Conservation (phyloP, 441 rosid species). For the Eutrema salsugineum region DNA sequence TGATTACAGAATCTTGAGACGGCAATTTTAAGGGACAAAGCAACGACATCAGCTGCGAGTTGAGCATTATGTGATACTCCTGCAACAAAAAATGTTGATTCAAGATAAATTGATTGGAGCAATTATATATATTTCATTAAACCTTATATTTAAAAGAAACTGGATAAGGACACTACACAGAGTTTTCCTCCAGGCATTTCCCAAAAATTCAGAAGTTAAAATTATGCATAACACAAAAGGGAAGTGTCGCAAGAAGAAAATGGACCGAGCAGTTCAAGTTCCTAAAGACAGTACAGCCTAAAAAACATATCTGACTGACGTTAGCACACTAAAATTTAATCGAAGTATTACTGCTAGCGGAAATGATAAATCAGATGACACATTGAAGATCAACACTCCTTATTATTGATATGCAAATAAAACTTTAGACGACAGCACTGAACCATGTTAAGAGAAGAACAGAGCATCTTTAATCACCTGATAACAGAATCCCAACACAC, state of each 20-base stretch:
- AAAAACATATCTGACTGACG: not conserved
- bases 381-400: not conserved
- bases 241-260: not conserved
- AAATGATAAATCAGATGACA: constrained; percentile 6
- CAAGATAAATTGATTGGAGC: constrained; percentile 4
- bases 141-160: not conserved
- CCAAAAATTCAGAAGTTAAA: not conserved
- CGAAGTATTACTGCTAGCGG: not conserved
- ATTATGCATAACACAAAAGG: not conserved
- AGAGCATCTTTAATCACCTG: constrained; percentile 46
- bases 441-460: not conserved
- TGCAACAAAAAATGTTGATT: constrained; percentile 33
- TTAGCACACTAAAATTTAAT: not conserved
- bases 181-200: constrained; percentile 6
- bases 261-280: not conserved
- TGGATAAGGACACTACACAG: not conserved
- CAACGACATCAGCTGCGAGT: constrained; percentile 56
- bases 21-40: constrained; percentile 56
- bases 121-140: not conserved
- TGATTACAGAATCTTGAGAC: constrained; percentile 45
- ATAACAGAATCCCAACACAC: constrained; percentile 45
- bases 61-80: constrained; percentile 51
- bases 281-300: constrained; percentile 6
- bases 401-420: not conserved
- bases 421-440: not conserved